phyloP scores from a whole-genome alignment of 192 early-diverging fungal species.

The Mortierella hygrophila region DNA sequence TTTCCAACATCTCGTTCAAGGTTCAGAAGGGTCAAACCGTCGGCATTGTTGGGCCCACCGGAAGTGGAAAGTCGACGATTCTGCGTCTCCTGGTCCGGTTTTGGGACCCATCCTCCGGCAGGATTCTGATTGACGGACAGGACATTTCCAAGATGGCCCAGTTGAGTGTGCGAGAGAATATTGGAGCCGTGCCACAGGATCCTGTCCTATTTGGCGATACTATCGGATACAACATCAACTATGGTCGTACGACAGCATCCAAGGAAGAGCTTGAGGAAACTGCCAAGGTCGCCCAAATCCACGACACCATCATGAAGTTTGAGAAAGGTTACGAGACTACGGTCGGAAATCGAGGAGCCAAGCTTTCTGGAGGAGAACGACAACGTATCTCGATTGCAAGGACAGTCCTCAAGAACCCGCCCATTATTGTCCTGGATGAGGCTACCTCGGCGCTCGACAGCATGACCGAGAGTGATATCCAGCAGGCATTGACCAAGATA shows the following conservation, averaged over 20 bases:
- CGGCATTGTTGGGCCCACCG: conserved; percentile 72
- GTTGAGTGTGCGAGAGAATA: conserved; percentile 62
- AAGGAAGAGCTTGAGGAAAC: conserved; percentile 68
- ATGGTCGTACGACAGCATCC: conserved; percentile 66
- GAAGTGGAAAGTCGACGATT: conserved; percentile 62
- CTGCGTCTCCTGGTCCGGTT: conserved; percentile 66
- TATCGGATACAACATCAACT: conserved; percentile 75
- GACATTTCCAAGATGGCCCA: conserved; percentile 69
- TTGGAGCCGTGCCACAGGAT: conserved; percentile 71
- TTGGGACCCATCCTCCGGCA: conserved; percentile 69
- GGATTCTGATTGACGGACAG: conserved; percentile 72
- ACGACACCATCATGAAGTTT: conserved; percentile 77
- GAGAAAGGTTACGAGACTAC: conserved; percentile 88
- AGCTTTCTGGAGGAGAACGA: conserved; percentile 93
- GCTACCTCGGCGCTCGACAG: conserved; percentile 90
- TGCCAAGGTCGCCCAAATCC: conserved; percentile 76
- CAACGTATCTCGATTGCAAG: conserved; percentile 95
- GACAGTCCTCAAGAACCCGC: conserved; percentile 89
- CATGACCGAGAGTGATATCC: conserved; percentile 82
- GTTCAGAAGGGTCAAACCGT: conserved; percentile 69
- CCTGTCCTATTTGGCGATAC: conserved; percentile 81
- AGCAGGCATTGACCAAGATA: conserved; percentile 79
- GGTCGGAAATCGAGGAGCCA: conserved; percentile 85
- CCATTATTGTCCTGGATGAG: conserved; percentile 89
- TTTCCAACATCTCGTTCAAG: conserved; percentile 67